Base-by-base conservation (phyloP, 2,329 filamentous ascomycete species). In the Colletotrichum abscissum region DNA sequence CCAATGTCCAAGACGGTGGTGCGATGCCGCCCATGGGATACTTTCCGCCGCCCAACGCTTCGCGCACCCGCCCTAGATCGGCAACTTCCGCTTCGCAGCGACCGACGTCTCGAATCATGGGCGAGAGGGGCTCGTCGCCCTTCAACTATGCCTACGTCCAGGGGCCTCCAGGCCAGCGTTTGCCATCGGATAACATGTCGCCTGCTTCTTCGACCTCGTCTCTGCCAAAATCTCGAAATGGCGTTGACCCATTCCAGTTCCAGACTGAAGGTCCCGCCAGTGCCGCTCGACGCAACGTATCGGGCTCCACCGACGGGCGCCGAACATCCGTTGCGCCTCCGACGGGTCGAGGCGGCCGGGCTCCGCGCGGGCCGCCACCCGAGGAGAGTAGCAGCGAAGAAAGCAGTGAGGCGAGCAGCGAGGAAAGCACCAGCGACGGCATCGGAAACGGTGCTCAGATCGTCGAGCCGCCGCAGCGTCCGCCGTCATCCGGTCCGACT, bases 221-320 rank as follows among this genome's bases (percentile, higher is more conserved):
- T 19, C 78, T 78, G 24, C 78, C 80, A 24, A 78, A 78, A 42
- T 77, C 77, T 33, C 80, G 75, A 14, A 67, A 73, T 49, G 75
- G 75, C 5, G 69, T 81, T 16, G 86, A 90, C 72, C 88, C 88
- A 5, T 90, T 90, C 72, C 84, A 85, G 74, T 90, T 86, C 77
- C 87, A 89, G 80, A 87, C 85, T 4, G 82, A 81, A 26, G 86
- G 85, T 14, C 78, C 86, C 46, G 80, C 79, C 66, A 80, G 82
- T 65, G 77, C 81, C 35, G 79, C 81, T 75, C 82, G 83, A 76
- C 82, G 84, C 64, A 81, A 83, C 63, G 77, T 79, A 19, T 81
- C 82, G 19, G 83, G 82, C n/a, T 78, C 81, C 42, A 73, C 78
- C 1, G 82, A 82, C 6, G 57, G 78, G 69, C 77, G 80, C 38